Evolutionary conservation across 768 basidiomycete genomes (phyloP).

Genomic region (Vararia minispora): DNA sequence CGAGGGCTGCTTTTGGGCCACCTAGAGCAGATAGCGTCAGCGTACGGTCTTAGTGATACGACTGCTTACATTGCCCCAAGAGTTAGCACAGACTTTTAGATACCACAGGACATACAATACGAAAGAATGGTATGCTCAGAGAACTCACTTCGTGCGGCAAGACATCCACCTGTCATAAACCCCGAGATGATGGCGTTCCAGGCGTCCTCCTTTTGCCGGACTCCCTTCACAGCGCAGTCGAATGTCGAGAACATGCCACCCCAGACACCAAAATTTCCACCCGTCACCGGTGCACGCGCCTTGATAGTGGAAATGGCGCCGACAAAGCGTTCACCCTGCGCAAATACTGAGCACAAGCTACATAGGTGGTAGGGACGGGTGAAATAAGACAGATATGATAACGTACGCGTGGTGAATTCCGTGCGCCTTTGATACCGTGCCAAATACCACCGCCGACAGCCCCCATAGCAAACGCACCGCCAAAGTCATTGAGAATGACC

Average conservation of each 20-base stretch:
- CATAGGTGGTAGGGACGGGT: neutral
- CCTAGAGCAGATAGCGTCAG: slow-evolving; percentile 34
- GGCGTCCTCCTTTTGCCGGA: slow-evolving; percentile 94
- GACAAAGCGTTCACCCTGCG: slow-evolving; percentile 92
- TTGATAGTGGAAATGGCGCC: slow-evolving; percentile 96
- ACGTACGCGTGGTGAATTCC: slow-evolving; percentile 88
- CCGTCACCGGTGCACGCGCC: slow-evolving; percentile 94
- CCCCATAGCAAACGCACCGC: slow-evolving; percentile 96
- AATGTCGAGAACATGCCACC: slow-evolving; percentile 98
- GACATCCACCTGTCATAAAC: slow-evolving; percentile 95
- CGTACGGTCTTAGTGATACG: no score
- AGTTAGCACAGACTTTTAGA: no score
- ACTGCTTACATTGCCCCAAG: no score
- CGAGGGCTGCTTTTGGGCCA: slow-evolving; percentile 83
- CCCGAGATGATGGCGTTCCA: slow-evolving; percentile 99
- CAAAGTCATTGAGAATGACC: slow-evolving; percentile 98
- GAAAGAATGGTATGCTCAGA: no score
- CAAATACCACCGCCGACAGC: slow-evolving; percentile 96
- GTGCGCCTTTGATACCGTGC: slow-evolving; percentile 97
- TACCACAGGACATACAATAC: no score
- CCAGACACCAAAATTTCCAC: slow-evolving; percentile 94
- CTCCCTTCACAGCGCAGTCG: slow-evolving; percentile 96
- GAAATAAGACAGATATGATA: neutral
- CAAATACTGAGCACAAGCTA: slow-evolving; percentile 4
- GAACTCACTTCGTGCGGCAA: slow-evolving; percentile 84